These are phyloP conservation scores for Citrus maxima DNA, from an alignment of 345 rosid species.

Conservation along the genomic window DNA sequence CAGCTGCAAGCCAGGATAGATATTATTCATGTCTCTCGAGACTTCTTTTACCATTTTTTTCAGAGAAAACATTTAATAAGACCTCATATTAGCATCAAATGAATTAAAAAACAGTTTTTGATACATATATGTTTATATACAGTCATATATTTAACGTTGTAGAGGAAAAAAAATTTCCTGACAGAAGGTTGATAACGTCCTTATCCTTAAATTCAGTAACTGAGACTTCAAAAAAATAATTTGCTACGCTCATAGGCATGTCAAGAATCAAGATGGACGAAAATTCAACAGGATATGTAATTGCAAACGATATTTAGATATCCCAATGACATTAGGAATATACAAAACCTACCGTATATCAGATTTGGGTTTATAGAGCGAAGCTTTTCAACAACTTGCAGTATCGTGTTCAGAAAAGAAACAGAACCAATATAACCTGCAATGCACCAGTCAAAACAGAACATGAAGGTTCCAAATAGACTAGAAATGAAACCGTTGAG, in stretches of 20 bases:
- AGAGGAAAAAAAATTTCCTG: too few relatives aligned
- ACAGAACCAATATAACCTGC: conserved; percentile 99
- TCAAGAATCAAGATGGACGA: not conserved
- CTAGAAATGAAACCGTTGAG: not conserved
- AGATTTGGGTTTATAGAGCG: conserved; percentile 83
- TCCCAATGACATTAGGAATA: not conserved
- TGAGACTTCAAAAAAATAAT: too few relatives aligned
- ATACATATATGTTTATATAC: not conserved
- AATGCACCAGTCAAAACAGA: conserved; percentile 14
- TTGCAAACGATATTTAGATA: not conserved
- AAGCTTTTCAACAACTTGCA: conserved; percentile 81
- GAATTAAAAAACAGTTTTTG: not conserved
- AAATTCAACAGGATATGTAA: not conserved
- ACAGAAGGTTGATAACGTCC: too few relatives aligned
- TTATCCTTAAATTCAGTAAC: too few relatives aligned
- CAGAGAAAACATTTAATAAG: not conserved
- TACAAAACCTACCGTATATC: conserved; percentile 61
- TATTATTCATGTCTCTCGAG: not conserved
- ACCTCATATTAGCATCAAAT: not conserved
- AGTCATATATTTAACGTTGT: not conserved
- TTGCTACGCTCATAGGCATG: too few relatives aligned
- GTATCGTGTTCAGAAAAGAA: conserved; percentile 71
- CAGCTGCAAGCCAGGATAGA: not conserved
- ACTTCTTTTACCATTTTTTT: not conserved
- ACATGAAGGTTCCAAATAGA: not conserved